Evolutionary conservation across 2,329 filamentous ascomycete species (phyloP).

Genomic region (Paramyrothecium roridum): DNA sequence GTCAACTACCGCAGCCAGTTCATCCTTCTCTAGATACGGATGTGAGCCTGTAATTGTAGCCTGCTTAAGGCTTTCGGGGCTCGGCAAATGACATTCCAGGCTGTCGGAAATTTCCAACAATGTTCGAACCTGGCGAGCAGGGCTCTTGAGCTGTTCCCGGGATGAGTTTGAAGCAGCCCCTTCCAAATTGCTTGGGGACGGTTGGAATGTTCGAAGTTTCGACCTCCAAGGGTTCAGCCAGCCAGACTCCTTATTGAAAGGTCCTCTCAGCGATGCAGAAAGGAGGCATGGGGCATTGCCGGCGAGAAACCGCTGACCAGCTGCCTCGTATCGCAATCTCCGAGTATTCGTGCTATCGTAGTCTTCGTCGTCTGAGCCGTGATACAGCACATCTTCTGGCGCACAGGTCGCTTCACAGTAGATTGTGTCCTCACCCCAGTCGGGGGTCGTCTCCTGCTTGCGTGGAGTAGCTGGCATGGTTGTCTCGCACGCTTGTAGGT

Average conservation of each 20-base stretch:
- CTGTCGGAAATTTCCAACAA: conserved; percentile 4
- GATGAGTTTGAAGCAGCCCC: neutral
- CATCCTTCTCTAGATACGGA: conserved; percentile 25
- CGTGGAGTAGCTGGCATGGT: conserved; percentile 12
- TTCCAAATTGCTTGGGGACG: conserved; percentile 2
- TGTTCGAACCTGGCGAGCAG: too few species aligned
- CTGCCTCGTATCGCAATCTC: conserved; percentile 53
- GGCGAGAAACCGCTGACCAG: conserved; percentile 55
- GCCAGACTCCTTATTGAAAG: conserved; percentile 43
- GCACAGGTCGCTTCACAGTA: conserved; percentile 42
- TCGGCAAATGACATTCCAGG: conserved; percentile 38
- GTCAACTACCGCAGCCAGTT: conserved; percentile 24
- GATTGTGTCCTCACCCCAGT: conserved; percentile 30
- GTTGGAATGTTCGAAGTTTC: conserved; percentile 16
- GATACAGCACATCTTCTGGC: conserved; percentile 47
- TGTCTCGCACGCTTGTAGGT: neutral
- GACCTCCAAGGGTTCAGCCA: conserved; percentile 32
- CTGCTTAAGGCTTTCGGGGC: conserved; percentile 36
- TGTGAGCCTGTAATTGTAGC: conserved; percentile 19
- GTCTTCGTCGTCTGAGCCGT: conserved; percentile 56
- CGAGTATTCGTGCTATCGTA: conserved; percentile 44
- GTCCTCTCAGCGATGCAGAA: conserved; percentile 59
- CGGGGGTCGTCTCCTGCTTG: conserved; percentile 8
- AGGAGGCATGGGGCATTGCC: conserved; percentile 55
- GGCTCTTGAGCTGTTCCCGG: too few species aligned